Base-by-base conservation (phyloP, 1,284 basidiomycete species). In the Leccinum fallax region DNA sequence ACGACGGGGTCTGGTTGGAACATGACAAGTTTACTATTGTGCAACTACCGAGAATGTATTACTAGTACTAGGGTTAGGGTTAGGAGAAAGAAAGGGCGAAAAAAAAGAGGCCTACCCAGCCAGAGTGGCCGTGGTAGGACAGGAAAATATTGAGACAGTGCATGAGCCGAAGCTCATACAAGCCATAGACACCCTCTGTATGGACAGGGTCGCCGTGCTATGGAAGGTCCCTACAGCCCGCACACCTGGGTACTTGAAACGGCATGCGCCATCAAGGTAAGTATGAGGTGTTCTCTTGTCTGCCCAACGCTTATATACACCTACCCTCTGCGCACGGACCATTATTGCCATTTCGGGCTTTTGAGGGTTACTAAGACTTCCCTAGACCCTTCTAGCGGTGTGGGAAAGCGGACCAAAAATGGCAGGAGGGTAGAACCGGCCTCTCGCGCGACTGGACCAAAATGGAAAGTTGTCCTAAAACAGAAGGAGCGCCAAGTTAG, bases 161-260 rank as follows among this genome's bases (percentile, higher is more conserved):
- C 71, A 73, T 76, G 74, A 64, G 72, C 74, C 73, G 73, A 70
- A 75, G 71, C 71, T 6, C 71, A 72, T 66, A 76, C 71, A 73
- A 73, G 71, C 59, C 63, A 43, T 7, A 15, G 4, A 56, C 56
- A 74, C 72, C 71, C 73, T 75, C 71, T 76, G 71, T 56, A 28
- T 62, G 74, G 74, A 74, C 73, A 81, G 36, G 80, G 80, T 81
- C 80, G 79, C 80, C 79, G 79, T 81, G 79, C 79, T 81, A 81
- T 81, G 79, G 75, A 77, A 74, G 74, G 69, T 67, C 76, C 79
- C 77, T 61, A 72, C 73, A 66, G 77, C 78, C 80, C 79, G 79
- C 72, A 75, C 66, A 65, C 79, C 79, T 77, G 60, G 73, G 64
- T 72, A 78, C 61, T 2, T 81, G 80, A 74, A 75, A 28, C 13